Base-by-base conservation (phyloP, 768 basidiomycete species). In the Boletellus ananas region DNA sequence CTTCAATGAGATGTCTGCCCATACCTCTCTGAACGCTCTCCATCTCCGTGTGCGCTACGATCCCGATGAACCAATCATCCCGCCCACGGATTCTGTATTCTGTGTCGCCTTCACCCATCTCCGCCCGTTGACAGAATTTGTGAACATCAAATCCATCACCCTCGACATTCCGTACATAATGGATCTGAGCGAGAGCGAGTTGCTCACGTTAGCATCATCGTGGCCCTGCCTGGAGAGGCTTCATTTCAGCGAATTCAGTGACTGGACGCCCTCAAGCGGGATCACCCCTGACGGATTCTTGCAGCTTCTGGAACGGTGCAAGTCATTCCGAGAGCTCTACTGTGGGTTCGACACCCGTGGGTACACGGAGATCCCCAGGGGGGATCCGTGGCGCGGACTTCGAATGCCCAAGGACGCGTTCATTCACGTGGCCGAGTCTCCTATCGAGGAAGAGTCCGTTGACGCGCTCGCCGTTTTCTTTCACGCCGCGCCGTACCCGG, bases 391-490 rank as follows among this genome's bases (percentile, higher is more conserved):
- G 57, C 49, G 27, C 13, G 57, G 51, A 6, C 39, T 47, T 6
- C 36, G 37, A 2, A 54, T 49, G 51, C 45, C 38, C 1, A n/a
- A 34, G 5, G 0, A 21, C 13, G 6, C 48, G 5, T 42, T 12
- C 16, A 4, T 57, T 1, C 29, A 33, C n/a, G 16, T 57, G 11
- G 47, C 46, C 5, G 9, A 45, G 6, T 57, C 56, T 16, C 35
- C 40, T 14, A 45, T 57, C 3, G 43, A 57, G 1, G 21, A 40
- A 18, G 47, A 34, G 4, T 49, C 57, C 9, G 23, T 58, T 6
- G 17, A 54, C 9, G 56, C 51, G 2, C 56, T 58, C 3, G 37
- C 48, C 6, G 17, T 50, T 17, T 58, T 58, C 51, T 58, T 58
- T n/a, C 56, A 58, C 2, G 56, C 20, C 8, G 56, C 51, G 14